These are phyloP conservation scores for Bullera alba DNA, from an alignment of 768 basidiomycete species.

Conservation along the genomic window DNA sequence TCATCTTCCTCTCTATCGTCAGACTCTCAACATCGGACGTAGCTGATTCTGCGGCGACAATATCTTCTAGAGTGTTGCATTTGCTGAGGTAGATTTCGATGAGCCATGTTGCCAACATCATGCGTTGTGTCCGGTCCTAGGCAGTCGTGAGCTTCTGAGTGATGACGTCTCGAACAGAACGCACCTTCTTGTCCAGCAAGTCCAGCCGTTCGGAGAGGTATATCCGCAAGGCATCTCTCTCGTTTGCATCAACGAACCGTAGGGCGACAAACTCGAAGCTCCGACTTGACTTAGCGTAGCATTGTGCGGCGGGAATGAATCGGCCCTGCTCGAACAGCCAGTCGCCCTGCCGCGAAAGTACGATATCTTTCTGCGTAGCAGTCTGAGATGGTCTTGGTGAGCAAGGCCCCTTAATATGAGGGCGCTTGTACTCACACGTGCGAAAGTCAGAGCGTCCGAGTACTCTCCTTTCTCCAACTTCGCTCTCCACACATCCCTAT, in stretches of 20 bases:
- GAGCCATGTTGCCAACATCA: constrained; percentile 98
- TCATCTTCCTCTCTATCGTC: constrained; percentile 64
- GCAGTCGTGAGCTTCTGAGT: not conserved
- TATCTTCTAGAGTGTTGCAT: constrained; percentile 90
- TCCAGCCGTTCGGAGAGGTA: constrained; percentile 85
- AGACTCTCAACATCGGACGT: constrained; percentile 78
- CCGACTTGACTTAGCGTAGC: constrained; percentile 68
- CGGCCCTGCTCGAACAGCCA: constrained; percentile 68
- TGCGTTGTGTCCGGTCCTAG: constrained; percentile 79
- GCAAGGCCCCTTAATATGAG: not conserved
- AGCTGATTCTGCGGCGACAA: constrained; percentile 68
- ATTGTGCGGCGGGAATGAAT: constrained; percentile 86
- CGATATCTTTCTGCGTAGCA: constrained; percentile 74
- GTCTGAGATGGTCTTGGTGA: constrained; percentile 45
- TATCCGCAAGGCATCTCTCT: constrained; percentile 81
- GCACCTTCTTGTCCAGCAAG: constrained; percentile 69
- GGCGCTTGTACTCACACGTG: constrained; percentile 57
- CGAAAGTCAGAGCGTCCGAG: constrained; percentile 69
- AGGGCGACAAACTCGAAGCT: constrained; percentile 91
- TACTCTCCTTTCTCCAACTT: constrained; percentile 72
- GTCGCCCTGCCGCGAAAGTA: constrained; percentile 76
- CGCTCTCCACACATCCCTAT: constrained; percentile 88
- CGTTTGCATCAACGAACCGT: constrained; percentile 79
- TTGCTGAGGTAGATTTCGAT: constrained; percentile 95
- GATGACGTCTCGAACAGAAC: too few relatives aligned